Percentiles rank a stretch among this genome's conserved stretches.
Evolutionary conservation across 1,284 basidiomycete species (phyloP).

Genomic region (Serendipita sp.): DNA sequence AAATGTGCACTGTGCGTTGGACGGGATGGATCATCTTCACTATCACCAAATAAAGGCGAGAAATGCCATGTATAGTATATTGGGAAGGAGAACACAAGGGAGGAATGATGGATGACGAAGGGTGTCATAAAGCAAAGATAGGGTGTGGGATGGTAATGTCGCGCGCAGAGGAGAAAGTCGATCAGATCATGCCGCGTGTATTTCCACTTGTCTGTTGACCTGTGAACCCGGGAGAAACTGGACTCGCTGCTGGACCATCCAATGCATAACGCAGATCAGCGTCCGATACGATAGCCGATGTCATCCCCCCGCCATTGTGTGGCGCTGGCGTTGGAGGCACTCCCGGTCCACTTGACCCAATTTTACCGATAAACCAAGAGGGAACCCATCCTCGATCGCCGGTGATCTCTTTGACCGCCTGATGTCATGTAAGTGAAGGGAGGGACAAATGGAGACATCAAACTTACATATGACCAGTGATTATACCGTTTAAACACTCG

Average conservation of each 20-base stretch:
- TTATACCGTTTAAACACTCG: slow-evolving; percentile 96
- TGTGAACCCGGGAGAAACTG: neutral
- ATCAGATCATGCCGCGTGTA: neutral
- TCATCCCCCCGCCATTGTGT: neutral
- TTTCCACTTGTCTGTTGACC: neutral
- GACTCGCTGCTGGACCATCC: slow-evolving; percentile 2
- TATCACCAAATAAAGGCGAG: too few relatives aligned
- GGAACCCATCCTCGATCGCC: slow-evolving; percentile 89
- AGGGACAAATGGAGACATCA: slow-evolving; percentile 9
- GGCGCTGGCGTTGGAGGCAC: slow-evolving; percentile 2
- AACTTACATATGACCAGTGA: slow-evolving; percentile 83
- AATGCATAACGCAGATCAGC: neutral
- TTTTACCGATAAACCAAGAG: slow-evolving; percentile 65
- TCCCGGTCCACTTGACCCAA: neutral
- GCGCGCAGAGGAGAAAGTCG: neutral
- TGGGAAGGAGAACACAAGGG: too few relatives aligned
- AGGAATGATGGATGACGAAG: too few relatives aligned
- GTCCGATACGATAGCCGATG: neutral
- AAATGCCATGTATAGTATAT: too few relatives aligned
- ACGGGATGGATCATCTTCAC: too few relatives aligned
- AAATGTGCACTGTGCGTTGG: too few relatives aligned
- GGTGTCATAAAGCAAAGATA: too few relatives aligned
- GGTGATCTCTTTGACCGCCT: slow-evolving; percentile 78
- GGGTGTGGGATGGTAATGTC: too few relatives aligned
- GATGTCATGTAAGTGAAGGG: slow-evolving; percentile 13